These are phyloP conservation scores for Cyclotella choctawhatcheeana DNA, from an alignment of 108 stramenopile genomes.

Conservation along the genomic window DNA sequence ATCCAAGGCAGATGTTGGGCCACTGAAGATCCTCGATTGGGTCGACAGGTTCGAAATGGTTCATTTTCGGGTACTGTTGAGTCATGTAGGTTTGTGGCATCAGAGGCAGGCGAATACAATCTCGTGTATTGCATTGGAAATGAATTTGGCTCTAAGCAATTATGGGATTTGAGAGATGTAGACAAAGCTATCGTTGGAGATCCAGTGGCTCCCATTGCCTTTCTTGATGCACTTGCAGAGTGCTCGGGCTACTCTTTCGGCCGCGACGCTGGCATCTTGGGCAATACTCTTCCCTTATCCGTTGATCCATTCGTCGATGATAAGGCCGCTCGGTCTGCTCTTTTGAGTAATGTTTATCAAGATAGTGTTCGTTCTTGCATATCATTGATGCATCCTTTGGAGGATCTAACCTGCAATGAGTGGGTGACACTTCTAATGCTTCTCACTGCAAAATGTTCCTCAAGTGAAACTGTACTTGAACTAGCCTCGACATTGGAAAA, in stretches of 20 bases:
- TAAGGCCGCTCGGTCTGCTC: slow-evolving; percentile 71
- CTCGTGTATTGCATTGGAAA: slow-evolving; percentile 60
- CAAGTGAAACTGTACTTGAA: slow-evolving; percentile 74
- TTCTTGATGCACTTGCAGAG: slow-evolving; percentile 76
- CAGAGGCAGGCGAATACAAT: slow-evolving; percentile 31
- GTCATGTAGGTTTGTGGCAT: slow-evolving; percentile 45
- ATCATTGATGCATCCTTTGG: slow-evolving; percentile 60
- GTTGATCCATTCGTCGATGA: slow-evolving; percentile 82
- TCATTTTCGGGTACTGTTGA: slow-evolving; percentile 41
- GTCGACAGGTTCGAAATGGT: slow-evolving; percentile 49
- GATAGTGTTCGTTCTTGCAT: slow-evolving; percentile 70
- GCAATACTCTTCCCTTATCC: slow-evolving; percentile 72
- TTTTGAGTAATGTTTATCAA: slow-evolving; percentile 75
- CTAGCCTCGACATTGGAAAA: slow-evolving; percentile 48
- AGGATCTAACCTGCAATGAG: slow-evolving; percentile 70
- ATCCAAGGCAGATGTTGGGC: slow-evolving; percentile 79
- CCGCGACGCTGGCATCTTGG: slow-evolving; percentile 56
- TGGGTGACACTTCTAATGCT: slow-evolving; percentile 73
- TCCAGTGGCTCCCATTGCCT: slow-evolving; percentile 62
- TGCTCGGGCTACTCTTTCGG: slow-evolving; percentile 79
- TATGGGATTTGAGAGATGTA: slow-evolving; percentile 61
- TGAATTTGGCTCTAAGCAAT: slow-evolving; percentile 49
- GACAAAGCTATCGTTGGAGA: slow-evolving; percentile 61
- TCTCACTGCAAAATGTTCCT: slow-evolving; percentile 79
- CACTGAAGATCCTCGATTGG: slow-evolving; percentile 79